Evolutionary conservation across 2,329 filamentous ascomycete species (phyloP), one percentile per base, ranked within the genome.

Genomic region (Fusarium pseudocircinatum): DNA sequence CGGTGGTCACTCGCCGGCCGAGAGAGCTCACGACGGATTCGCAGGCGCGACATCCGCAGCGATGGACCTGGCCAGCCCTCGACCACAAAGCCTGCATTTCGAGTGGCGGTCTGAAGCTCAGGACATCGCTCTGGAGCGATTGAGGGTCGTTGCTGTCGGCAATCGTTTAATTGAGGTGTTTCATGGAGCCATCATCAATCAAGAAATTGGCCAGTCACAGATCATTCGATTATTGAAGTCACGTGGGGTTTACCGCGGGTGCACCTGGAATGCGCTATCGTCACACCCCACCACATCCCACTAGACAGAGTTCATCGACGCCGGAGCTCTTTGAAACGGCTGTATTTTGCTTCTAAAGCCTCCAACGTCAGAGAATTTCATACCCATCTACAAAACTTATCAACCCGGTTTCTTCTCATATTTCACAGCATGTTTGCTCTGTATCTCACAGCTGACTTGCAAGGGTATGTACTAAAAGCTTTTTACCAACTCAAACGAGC

Each of bases 51-150:
- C 90, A 93, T 82, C 87, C 87, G 83, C 90, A 92, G 77, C 87
- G 86, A 82, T 87, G 88, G 83, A 86, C 87, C 86, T 88, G 88
- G 77, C 87, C 86, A 83, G 89, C 88, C 83, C 90, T 88, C 81
- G 89, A 90, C 90, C 91, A 92, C 75, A 94, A 80, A 73, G 87
- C 86, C 82, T 89, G 89, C 93, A 94, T 95, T 78, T 80, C 83
- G 75, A 78, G n/a, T 52, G 54, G 20, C 30, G 58, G 13, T 36
- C 34, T 42, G 28, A 60, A 14, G 54, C 42, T 66, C 64, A 78
- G 52, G 69, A 65, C 79, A 81, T 81, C 57, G 69, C 70, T 67
- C 42, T 57, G 43, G n/a, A 28, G 67, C 62, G 52, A 60, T 69
- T 73, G 67, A 56, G 53, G 30, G 52, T 58, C 52, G 63, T 44